These are phyloP conservation scores for Ophiostoma piceae DNA, from an alignment of 2,329 filamentous ascomycete genomes.

Conservation along the genomic window DNA sequence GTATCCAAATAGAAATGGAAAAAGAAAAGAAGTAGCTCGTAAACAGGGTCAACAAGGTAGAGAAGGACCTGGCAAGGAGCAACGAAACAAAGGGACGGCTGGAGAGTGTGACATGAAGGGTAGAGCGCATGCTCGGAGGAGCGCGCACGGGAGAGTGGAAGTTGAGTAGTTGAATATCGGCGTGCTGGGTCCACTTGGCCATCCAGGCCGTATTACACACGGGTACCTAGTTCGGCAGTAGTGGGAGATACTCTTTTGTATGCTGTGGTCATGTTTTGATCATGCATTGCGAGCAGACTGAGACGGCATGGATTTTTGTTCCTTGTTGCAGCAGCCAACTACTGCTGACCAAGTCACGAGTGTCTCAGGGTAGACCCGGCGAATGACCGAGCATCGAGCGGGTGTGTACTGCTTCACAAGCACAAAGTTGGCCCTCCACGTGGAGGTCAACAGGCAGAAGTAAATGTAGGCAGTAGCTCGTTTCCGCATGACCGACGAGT, in stretches of 20 bases:
- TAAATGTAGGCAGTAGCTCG: background rate
- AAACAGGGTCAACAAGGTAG: background rate
- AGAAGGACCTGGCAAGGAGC: background rate
- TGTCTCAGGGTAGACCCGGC: background rate
- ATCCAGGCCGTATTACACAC: conserved; percentile 1
- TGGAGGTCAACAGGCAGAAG: background rate
- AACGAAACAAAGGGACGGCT: background rate
- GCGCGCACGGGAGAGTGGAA: conserved; percentile 18
- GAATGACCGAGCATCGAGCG: background rate
- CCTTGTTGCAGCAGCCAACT: background rate
- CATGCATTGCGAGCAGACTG: background rate
- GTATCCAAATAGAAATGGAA: background rate
- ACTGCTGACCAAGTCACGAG: background rate
- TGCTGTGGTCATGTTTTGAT: background rate
- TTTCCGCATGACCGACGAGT: conserved; percentile 7
- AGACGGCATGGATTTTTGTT: background rate
- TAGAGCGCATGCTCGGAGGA: conserved; percentile 2
- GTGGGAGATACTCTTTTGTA: background rate
- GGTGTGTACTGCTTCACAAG: background rate
- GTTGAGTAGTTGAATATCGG: background rate
- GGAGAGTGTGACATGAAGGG: background rate
- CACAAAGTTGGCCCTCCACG: background rate
- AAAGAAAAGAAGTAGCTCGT: background rate
- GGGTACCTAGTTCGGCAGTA: background rate
- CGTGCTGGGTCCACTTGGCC: background rate